Evolutionary conservation across 2,329 filamentous ascomycete species (phyloP), one percentile per base, ranked within the genome.

Genomic region (Cercospora janseana): DNA sequence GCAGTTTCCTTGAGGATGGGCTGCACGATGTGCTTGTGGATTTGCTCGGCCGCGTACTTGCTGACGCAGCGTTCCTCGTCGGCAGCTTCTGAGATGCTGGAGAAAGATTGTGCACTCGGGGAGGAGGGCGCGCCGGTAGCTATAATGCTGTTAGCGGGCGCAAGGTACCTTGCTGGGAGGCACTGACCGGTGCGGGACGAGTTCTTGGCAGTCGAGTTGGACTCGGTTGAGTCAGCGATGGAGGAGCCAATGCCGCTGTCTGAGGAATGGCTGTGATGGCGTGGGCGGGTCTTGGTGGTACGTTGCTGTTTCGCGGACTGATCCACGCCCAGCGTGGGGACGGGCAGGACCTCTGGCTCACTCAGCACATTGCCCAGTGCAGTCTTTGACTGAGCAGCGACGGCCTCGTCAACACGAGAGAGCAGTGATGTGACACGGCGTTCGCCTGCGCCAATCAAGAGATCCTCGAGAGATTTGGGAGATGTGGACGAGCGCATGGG

Each of bases 221-320:
- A 52, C 31, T 62, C 59, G 8, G 42, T 46, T 13, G 63, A 63
- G 40, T 60, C 63, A 24, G 63, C 80, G 63, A 95, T 78, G 32
- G 90, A 95, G 34, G 88, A 87, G 45, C 91, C 91, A 57, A 96
- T 76, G 46, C 89, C 91, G 68, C 90, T 95, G 73, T 96, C 91
- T 12, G 88, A 93, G 52, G 81, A 80, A 71, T 90, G 85, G 64
- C 83, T 80, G 65, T 83, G 79, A 65, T 82, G 78, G 51, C 77
- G 77, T 41, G 51, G 51, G 57, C 57, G 64, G 52, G 69, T 62
- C 55, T 63, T 70, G 67, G 41, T 52, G 13, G 47, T 24, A 56
- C 66, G 45, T 46, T 28, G 43, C 43, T 42, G 57, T 51, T 24
- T 43, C 64, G 38, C 63, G 35, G 69, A 59, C 53, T 65, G 64